Evolutionary conservation across 2,329 filamentous ascomycete genomes (phyloP).

Genomic region (Colletotrichum noveboracense): DNA sequence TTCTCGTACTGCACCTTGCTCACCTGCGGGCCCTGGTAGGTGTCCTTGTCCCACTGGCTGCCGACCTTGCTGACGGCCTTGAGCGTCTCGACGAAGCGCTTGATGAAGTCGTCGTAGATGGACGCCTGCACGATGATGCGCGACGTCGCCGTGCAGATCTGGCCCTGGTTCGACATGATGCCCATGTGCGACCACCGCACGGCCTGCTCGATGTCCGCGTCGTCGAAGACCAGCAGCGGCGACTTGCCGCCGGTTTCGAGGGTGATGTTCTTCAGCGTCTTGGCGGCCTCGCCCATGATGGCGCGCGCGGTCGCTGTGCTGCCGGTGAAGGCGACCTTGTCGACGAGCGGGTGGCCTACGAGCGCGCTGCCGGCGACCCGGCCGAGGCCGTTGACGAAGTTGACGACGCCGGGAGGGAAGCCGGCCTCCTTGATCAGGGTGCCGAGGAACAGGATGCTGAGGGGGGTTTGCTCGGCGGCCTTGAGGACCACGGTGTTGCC

Average conservation of each 20-base stretch:
- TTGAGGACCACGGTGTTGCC: conserved; percentile 71
- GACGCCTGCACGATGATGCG: conserved; percentile 69
- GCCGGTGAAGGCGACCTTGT: conserved; percentile 83
- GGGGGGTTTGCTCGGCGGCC: conserved; percentile 70
- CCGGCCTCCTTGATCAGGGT: conserved; percentile 74
- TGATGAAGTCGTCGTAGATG: conserved; percentile 68
- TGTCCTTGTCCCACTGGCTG: conserved; percentile 71
- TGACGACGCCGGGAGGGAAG: conserved; percentile 80
- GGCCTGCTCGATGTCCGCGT: conserved; percentile 70
- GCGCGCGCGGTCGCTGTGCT: conserved; percentile 73
- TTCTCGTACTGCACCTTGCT: conserved; percentile 74
- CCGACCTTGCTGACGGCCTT: conserved; percentile 66
- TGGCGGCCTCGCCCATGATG: conserved; percentile 76
- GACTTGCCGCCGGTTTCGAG: conserved; percentile 73
- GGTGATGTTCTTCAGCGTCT: conserved; percentile 70
- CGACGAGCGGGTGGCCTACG: conserved; percentile 69
- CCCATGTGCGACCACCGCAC: conserved; percentile 62
- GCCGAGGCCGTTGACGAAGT: conserved; percentile 76
- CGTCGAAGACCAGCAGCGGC: conserved; percentile 67
- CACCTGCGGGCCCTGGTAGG: conserved; percentile 78
- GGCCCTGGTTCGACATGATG: conserved; percentile 66
- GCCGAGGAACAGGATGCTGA: conserved; percentile 69
- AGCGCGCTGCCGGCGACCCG: conserved; percentile 72
- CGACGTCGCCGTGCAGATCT: conserved; percentile 70
- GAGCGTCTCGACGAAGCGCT: conserved; percentile 63